Evolutionary conservation across 1,284 basidiomycete genomes (phyloP).

Genomic region (Ustilago bromivora): DNA sequence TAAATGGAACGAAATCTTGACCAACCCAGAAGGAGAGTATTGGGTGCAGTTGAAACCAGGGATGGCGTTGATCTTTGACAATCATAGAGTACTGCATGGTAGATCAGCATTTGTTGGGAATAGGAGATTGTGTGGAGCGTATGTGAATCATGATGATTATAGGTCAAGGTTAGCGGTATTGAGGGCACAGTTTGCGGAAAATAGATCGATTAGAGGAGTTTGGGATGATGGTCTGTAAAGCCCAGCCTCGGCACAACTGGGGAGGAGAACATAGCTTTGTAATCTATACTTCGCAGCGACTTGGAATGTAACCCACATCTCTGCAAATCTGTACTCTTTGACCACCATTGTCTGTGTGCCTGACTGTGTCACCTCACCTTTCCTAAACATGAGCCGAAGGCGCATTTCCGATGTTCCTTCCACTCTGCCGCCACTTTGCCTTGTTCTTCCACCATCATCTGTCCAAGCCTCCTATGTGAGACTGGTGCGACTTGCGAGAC

Average conservation of each 20-base stretch:
- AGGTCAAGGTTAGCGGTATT: slow-evolving; percentile 55
- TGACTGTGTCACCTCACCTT: too few species aligned
- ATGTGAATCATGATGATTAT: slow-evolving; percentile 71
- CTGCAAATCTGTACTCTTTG: too few species aligned
- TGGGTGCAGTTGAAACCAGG: slow-evolving; percentile 90
- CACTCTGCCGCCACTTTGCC: too few species aligned
- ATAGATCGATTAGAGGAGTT: slow-evolving; percentile 33
- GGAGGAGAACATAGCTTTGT: too few species aligned
- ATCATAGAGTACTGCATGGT: slow-evolving; percentile 93
- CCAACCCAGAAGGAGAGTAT: slow-evolving; percentile 84
- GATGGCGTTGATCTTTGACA: slow-evolving; percentile 88
- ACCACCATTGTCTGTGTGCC: too few species aligned
- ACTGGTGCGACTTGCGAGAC: too few species aligned
- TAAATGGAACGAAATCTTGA: slow-evolving; percentile 79
- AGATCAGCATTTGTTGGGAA: slow-evolving; percentile 87
- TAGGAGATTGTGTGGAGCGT: slow-evolving; percentile 93
- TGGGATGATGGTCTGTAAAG: slow-evolving; percentile 62
- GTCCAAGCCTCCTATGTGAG: too few species aligned
- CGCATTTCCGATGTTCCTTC: too few species aligned
- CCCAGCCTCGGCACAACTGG: background rate
- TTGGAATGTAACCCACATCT: too few species aligned
- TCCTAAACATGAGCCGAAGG: too few species aligned
- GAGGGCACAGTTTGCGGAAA: slow-evolving; percentile 32
- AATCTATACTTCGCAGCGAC: too few species aligned
- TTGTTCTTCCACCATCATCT: too few species aligned